Base-by-base conservation (phyloP, 768 basidiomycete genomes). In the Podaxis carcinomalis region DNA sequence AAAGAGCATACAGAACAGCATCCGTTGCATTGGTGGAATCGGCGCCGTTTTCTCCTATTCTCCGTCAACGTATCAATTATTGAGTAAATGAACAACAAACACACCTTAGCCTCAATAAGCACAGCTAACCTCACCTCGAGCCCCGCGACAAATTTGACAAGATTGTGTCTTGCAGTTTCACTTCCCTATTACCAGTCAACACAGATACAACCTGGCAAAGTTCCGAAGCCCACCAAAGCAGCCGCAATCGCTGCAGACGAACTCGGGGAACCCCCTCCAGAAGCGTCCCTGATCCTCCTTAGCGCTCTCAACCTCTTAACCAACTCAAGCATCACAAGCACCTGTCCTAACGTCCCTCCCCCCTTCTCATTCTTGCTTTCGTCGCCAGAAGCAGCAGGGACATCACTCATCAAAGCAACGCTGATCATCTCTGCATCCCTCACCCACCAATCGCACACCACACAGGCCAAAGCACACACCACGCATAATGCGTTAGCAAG, bases 371-470 rank as follows among this genome's bases (percentile, higher is more conserved):
- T 67, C 51, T 56, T 63, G 57, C 65, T 71, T 56, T 68, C 63
- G 56, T 68, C 39, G 35, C 51, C 28, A 49, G 58, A 13, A 25
- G 25, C 3, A 23, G 7, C 72, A 5, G 67, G 68, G 7, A 76
- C 70, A 62, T 84, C 83, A 59, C 80, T 83, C 78, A 88, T 81
- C 44, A 91, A 68, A 9, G 86, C 89, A 2, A 91, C 79, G 3
- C 85, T 77, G 65, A 90, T 74, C 89, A 92, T 92, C 65, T 91
- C 90, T 5, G 84, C 76, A 68, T 91, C 85, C 23, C 81, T 78
- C 5, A 78, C 77, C 89, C 88, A 91, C 65, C 86, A 83, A 62
- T 85, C 83, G 1, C 82, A 77, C 14, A 89, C 73, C 66, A 83
- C 82, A 32, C 76, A 78, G 4, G 83, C 75, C 57, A 88, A 65